Conservation (phyloP, 768 basidiomycete genomes). For the Dentipellis fragilis region DNA sequence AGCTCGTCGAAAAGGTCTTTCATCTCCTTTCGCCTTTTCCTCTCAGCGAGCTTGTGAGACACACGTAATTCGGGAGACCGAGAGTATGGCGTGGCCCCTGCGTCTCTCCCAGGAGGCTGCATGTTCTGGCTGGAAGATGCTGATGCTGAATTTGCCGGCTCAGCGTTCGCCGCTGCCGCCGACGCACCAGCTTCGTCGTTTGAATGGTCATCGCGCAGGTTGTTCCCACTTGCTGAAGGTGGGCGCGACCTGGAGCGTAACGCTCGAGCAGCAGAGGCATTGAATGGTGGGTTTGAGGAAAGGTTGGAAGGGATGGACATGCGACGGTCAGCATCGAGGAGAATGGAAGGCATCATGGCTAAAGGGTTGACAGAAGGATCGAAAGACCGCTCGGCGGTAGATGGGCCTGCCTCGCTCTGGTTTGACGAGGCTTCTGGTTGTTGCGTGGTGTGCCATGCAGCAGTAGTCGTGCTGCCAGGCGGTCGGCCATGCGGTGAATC, state of each 20-base stretch:
- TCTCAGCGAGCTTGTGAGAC: slow-evolving; percentile 94
- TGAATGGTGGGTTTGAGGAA: slow-evolving; percentile 35
- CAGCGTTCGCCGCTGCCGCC: slow-evolving; percentile 3
- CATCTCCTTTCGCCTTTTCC: slow-evolving; percentile 98
- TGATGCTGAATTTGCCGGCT: slow-evolving; percentile 10
- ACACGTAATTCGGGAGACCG: slow-evolving; percentile 91
- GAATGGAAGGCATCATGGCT: slow-evolving; percentile 43
- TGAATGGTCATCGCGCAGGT: slow-evolving; percentile 29
- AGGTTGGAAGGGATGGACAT: slow-evolving; percentile 55
- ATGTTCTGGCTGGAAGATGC: slow-evolving; percentile 29
- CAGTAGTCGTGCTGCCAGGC: slow-evolving; percentile 54
- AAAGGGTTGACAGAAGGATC: slow-evolving; percentile 31
- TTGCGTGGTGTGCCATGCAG: slow-evolving; percentile 57
- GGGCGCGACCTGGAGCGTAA: slow-evolving; percentile 37
- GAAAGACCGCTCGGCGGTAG: slow-evolving; percentile 30
- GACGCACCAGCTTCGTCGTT: slow-evolving; percentile 23
- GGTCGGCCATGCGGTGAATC: slow-evolving; percentile 58
- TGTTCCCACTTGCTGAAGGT: slow-evolving; percentile 22
- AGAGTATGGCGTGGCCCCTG: slow-evolving; percentile 73
- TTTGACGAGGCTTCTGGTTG: slow-evolving; percentile 25
- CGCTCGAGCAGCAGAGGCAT: slow-evolving; percentile 36
- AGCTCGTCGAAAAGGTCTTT: slow-evolving; percentile 97
- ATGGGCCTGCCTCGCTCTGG: slow-evolving; percentile 13
- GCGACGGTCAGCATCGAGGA: slow-evolving; percentile 56
- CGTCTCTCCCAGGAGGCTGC: slow-evolving; percentile 10